Percentiles rank a stretch among this genome's conserved stretches.
Conservation (phyloP, 2,329 filamentous ascomycete genomes). For the Rutstroemia sp. region DNA sequence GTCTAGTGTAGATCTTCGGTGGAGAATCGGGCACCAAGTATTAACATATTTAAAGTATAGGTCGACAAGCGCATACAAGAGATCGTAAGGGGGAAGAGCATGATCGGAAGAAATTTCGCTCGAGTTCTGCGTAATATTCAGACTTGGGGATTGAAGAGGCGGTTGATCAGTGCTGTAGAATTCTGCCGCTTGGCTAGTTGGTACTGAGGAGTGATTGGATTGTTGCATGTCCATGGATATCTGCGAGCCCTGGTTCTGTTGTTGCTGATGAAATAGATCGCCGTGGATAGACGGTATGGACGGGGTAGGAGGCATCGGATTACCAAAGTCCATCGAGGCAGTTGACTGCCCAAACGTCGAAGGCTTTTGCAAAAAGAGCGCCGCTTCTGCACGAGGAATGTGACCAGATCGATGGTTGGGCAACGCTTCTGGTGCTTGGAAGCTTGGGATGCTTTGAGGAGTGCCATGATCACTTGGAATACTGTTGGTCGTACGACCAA, state of each 20-base stretch:
- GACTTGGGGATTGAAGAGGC: constrained; percentile 50
- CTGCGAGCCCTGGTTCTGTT: constrained; percentile 5
- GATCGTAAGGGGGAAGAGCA: constrained; percentile 67
- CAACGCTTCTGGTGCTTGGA: constrained; percentile 41
- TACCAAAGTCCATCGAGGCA: constrained; percentile 44
- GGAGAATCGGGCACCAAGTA: constrained; percentile 84
- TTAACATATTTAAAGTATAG: constrained; percentile 76
- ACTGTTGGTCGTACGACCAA: constrained; percentile 28
- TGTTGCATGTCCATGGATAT: constrained; percentile 26
- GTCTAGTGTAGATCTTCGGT: constrained; percentile 74
- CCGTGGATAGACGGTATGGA: constrained; percentile 35
- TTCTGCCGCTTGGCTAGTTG: constrained; percentile 23
- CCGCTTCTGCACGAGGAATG: constrained; percentile 47
- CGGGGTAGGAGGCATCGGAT: constrained; percentile 37
- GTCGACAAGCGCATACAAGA: constrained; percentile 65
- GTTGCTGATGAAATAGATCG: constrained; percentile 42
- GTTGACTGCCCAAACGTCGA: constrained; percentile 40
- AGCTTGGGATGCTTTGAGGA: constrained; percentile 42
- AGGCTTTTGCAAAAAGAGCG: constrained; percentile 55
- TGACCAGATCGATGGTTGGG: constrained; percentile 22
- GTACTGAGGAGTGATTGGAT: constrained; percentile 18
- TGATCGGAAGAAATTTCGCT: constrained; percentile 47
- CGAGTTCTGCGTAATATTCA: constrained; percentile 43
- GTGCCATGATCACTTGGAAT: constrained; percentile 52
- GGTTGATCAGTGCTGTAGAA: constrained; percentile 29